Percentiles rank a stretch among this genome's conserved stretches.
Conservation (phyloP, 352 stramenopile genomes). For the Phytopythium ostracodes region DNA sequence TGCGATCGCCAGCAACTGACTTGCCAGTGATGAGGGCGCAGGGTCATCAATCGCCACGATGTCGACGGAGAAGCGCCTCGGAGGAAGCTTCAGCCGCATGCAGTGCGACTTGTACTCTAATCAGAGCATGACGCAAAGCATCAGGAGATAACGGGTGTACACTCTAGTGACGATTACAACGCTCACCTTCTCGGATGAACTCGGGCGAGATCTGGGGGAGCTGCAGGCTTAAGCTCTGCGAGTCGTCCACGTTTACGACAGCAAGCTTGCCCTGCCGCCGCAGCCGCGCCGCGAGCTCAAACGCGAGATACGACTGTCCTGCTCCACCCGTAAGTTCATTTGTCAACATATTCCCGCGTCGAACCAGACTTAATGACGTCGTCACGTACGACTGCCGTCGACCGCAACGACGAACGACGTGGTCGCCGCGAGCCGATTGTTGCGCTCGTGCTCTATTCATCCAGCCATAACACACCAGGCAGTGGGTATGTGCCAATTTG, state of each 20-base stretch:
- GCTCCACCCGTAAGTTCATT: too few species aligned
- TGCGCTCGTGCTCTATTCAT: slow-evolving; percentile 30
- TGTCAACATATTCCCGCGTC: too few species aligned
- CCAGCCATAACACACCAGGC: not conserved
- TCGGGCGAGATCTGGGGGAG: slow-evolving; percentile 52
- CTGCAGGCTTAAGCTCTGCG: slow-evolving; percentile 36
- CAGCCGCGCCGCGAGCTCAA: slow-evolving; percentile 38
- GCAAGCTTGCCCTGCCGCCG: slow-evolving; percentile 42
- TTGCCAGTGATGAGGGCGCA: slow-evolving; percentile 11
- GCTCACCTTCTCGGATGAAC: slow-evolving; percentile 49
- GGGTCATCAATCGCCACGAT: not conserved
- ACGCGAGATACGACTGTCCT: slow-evolving; percentile 66
- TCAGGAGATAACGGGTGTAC: not conserved
- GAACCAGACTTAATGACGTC: too few species aligned
- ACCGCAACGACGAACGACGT: slow-evolving; percentile 49
- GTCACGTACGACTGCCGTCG: slow-evolving; percentile 58
- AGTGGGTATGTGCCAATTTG: not conserved
- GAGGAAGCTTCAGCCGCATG: slow-evolving; percentile 30
- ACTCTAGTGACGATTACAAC: not conserved
- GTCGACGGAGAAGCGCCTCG: slow-evolving; percentile 30
- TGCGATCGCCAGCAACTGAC: slow-evolving; percentile 30
- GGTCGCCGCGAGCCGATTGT: slow-evolving; percentile 35
- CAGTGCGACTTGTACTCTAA: slow-evolving; percentile 56
- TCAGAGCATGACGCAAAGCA: not conserved
- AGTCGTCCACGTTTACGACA: slow-evolving; percentile 49